Evolutionary conservation across 164 flowering plant genomes (phyloP).

Genomic region (Amborella trichopoda): DNA sequence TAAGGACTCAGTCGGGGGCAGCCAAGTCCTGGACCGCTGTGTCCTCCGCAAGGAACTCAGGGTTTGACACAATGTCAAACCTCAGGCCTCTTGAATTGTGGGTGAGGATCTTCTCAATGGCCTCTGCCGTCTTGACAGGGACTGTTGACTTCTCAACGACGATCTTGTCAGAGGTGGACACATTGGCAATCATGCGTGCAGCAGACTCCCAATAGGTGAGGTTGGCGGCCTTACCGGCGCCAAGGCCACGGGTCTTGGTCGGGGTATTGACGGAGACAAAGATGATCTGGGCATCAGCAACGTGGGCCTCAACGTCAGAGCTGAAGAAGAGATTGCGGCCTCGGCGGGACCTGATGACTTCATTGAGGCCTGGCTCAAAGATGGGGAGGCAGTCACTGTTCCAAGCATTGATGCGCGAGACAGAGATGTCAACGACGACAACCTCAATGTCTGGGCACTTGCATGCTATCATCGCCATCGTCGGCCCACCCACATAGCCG

Average conservation of each 20-base stretch:
- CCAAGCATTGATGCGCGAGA: conserved; percentile 14
- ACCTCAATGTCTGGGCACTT: conserved; percentile 14
- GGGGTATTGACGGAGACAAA: conserved; percentile 20
- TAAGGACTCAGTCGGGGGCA: conserved; percentile 16
- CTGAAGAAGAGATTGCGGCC: conserved; percentile 14
- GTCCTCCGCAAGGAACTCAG: conserved; percentile 19
- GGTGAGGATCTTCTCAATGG: conserved; percentile 18
- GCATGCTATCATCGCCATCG: conserved; percentile 16
- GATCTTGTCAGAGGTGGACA: conserved; percentile 18
- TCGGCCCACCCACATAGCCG: conserved; percentile 18
- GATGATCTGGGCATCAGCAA: conserved; percentile 13
- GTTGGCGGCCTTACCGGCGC: conserved; percentile 18
- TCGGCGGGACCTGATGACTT: conserved; percentile 12
- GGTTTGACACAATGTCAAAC: conserved; percentile 17
- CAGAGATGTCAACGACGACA: conserved; percentile 17
- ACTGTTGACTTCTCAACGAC: conserved; percentile 23
- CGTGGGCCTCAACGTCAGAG: conserved; percentile 12
- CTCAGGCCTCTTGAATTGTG: conserved; percentile 13
- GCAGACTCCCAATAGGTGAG: conserved; percentile 22
- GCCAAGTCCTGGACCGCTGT: conserved; percentile 13
- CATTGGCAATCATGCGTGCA: conserved; percentile 21
- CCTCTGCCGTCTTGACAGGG: conserved; percentile 22
- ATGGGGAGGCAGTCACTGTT: conserved; percentile 17
- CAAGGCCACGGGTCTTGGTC: conserved; percentile 16
- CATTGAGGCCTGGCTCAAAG: conserved; percentile 17